phyloP scores from a whole-genome alignment of 2,329 filamentous ascomycete genomes.

The Knufia fluminis region DNA sequence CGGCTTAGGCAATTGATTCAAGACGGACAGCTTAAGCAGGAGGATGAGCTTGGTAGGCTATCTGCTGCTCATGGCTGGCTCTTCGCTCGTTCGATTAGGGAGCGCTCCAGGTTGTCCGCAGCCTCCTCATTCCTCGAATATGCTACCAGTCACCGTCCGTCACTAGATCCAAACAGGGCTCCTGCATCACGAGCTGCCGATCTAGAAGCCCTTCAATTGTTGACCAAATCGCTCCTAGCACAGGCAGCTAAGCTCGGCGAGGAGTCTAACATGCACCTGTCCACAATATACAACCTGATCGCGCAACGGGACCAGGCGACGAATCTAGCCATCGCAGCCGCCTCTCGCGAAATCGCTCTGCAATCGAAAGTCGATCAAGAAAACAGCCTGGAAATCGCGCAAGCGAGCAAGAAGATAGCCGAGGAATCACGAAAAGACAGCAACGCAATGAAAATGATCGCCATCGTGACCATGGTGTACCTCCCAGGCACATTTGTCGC shows the following conservation, averaged over 20 bases:
- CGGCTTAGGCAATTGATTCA: not conserved
- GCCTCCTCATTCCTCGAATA: not conserved
- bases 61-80: not conserved
- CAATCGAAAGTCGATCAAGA: not conserved
- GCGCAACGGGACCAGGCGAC: not conserved
- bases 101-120: not conserved
- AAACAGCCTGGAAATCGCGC: not conserved
- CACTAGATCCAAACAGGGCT: no score
- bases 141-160: not conserved
- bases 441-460: constrained; percentile 1
- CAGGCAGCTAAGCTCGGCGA: not conserved
- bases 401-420: not conserved
- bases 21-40: not conserved
- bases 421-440: not conserved
- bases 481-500: constrained; percentile 18
- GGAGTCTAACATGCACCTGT: not conserved
- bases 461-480: constrained; percentile 12
- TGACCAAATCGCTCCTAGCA: not conserved
- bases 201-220: not conserved
- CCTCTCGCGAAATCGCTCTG: not conserved
- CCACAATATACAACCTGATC: not conserved
- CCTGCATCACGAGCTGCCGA: not conserved
- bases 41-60: not conserved
- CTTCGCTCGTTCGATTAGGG: not conserved
- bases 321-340: not conserved